A percentile compares a stretch with the other conserved stretches of the same genome.
phyloP scores from a whole-genome alignment of 768 basidiomycete genomes.

The Leccinellum luteum region DNA sequence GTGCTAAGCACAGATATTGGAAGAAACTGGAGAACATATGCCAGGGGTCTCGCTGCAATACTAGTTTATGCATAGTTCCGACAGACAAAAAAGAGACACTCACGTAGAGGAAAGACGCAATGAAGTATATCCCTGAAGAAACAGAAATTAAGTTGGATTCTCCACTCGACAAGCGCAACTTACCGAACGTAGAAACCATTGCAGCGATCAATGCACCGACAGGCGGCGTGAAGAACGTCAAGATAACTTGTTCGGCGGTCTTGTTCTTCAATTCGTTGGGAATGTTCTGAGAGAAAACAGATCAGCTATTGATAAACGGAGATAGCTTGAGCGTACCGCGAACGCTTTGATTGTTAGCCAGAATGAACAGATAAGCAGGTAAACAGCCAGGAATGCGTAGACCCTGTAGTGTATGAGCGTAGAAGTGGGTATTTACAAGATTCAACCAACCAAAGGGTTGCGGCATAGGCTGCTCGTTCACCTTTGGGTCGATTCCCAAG shows the following conservation, averaged over 20 bases:
- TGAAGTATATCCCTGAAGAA: conserved; percentile 66
- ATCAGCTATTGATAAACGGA: background rate
- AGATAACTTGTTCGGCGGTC: conserved; percentile 47
- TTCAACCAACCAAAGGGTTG: conserved; percentile 62
- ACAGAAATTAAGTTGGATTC: conserved; percentile 8
- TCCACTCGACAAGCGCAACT: conserved; percentile 13
- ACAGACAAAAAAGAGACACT: conserved; percentile 30
- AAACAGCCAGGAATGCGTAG: conserved; percentile 78
- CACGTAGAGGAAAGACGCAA: conserved; percentile 83
- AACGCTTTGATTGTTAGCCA: conserved; percentile 83
- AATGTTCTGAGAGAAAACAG: conserved; percentile 41
- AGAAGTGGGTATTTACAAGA: background rate
- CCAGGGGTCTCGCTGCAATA: conserved; percentile 87
- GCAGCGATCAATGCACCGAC: conserved; percentile 83
- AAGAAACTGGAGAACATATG: conserved; percentile 95
- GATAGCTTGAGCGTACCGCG: conserved; percentile 40
- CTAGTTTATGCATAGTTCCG: conserved; percentile 4
- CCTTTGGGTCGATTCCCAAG: conserved; percentile 87
- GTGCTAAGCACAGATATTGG: conserved; percentile 87
- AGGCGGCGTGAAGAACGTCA: conserved; percentile 68
- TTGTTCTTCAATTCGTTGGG: conserved; percentile 50
- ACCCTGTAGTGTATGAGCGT: conserved; percentile 48
- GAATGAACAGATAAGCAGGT: conserved; percentile 85
- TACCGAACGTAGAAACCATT: conserved; percentile 84
- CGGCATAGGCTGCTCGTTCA: conserved; percentile 67